phyloP scores from a whole-genome alignment of 1,284 basidiomycete species.

The Leccinum ponderosum region DNA sequence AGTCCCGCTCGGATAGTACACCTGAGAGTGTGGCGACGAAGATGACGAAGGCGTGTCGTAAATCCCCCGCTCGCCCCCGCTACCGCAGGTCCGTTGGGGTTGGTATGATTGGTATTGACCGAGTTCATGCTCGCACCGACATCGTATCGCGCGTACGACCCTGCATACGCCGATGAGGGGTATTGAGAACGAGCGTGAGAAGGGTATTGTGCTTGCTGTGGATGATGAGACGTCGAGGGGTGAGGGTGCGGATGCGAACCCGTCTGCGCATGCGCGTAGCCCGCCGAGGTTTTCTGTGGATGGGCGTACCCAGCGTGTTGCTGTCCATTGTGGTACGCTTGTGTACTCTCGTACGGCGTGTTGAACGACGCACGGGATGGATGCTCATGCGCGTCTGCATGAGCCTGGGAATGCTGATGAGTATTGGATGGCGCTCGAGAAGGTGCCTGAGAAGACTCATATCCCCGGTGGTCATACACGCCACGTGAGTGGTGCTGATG shows the following conservation, averaged over 20 bases:
- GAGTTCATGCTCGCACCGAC: conserved; percentile 15
- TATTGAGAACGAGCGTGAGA: conserved; percentile 30
- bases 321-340: conserved; percentile 26
- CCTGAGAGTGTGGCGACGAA: conserved; percentile 25
- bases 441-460: conserved; percentile 24
- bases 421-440: conserved; percentile 22
- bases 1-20: conserved; percentile 23
- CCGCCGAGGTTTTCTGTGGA: conserved; percentile 27
- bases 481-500: conserved; percentile 24
- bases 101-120: conserved; percentile 9
- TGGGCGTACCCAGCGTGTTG: conserved; percentile 23
- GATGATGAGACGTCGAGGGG: conserved; percentile 27
- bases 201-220: conserved; percentile 35
- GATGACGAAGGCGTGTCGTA: conserved; percentile 27
- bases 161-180: conserved; percentile 21
- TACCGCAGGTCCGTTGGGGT: conserved; percentile 10
- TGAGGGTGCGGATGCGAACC: conserved; percentile 29
- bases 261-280: conserved; percentile 29
- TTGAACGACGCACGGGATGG: conserved; percentile 26
- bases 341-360: conserved; percentile 28
- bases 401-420: conserved; percentile 23
- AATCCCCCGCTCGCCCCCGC: conserved; percentile 15
- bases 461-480: conserved; percentile 25
- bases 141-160: conserved; percentile 27
- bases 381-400: conserved; percentile 20